A percentile compares a stretch with the other conserved stretches of the same genome.
These are phyloP conservation scores for Parietichytrium sp. DNA, from an alignment of 108 stramenopile genomes.

Conservation along the genomic window DNA sequence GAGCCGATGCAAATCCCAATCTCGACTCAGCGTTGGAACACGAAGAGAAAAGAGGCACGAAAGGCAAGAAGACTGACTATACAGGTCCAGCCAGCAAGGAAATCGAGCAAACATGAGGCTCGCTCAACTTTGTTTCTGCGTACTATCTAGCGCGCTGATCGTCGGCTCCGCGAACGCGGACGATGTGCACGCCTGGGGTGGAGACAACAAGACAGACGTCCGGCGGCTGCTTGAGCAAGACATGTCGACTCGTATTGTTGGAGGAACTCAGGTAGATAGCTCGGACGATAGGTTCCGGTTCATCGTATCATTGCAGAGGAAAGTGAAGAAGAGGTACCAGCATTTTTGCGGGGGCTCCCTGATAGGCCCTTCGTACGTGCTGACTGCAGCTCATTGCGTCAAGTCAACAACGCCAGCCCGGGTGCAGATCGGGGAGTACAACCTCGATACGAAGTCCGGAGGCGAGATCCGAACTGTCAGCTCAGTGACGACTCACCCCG, in stretches of 20 bases:
- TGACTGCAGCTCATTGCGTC: slow-evolving; percentile 38
- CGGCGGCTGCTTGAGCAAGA: too few species aligned
- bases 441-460: neutral
- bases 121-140: too few species aligned
- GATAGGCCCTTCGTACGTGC: neutral
- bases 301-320: neutral
- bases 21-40: too few species aligned
- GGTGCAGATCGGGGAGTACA: neutral
- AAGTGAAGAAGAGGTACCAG: neutral
- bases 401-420: neutral
- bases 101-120: too few species aligned
- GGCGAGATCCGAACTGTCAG: neutral
- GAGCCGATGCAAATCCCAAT: too few species aligned
- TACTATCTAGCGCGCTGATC: too few species aligned
- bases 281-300: neutral
- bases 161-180: too few species aligned
- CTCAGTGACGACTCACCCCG: neutral
- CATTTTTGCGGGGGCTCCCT: neutral
- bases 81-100: too few species aligned
- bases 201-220: too few species aligned
- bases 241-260: neutral
- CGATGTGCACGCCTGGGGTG: too few species aligned
- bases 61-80: too few species aligned
- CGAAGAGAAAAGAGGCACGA: too few species aligned
- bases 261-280: neutral